A percentile compares a stretch with the other conserved stretches of the same genome.
These are phyloP conservation scores for Aureobasidium sp. DNA, from an alignment of 2,329 filamentous ascomycete genomes.

Conservation along the genomic window DNA sequence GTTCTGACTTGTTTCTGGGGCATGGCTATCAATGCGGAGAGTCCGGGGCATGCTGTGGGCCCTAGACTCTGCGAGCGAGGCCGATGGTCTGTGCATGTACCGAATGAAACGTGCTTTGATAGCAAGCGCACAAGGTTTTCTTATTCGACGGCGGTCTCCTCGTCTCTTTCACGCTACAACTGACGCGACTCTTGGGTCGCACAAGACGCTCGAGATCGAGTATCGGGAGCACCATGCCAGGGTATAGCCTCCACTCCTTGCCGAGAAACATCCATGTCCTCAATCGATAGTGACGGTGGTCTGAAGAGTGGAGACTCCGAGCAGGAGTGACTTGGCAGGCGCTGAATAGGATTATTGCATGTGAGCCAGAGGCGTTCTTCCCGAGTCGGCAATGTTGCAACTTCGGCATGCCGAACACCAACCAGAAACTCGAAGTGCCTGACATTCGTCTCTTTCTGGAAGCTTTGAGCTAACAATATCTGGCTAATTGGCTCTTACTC, in stretches of 20 bases:
- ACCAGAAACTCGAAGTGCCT: background rate
- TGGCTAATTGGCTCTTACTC: background rate
- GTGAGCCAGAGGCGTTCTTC: background rate
- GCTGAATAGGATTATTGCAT: background rate
- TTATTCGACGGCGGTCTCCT: background rate
- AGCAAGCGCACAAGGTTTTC: background rate
- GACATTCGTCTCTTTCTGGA: background rate
- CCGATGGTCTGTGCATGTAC: background rate
- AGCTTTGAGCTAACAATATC: background rate
- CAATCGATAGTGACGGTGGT: background rate
- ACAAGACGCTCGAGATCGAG: background rate
- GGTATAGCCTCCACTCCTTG: background rate
- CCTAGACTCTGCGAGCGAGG: background rate
- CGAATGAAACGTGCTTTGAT: background rate
- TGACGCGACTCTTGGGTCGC: background rate
- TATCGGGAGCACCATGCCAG: no score
- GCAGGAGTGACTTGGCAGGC: background rate
- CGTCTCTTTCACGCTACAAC: background rate
- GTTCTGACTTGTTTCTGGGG: background rate
- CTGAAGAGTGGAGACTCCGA: background rate
- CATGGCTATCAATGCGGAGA: constrained; percentile 10
- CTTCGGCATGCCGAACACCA: constrained; percentile 9
- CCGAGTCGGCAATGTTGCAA: background rate
- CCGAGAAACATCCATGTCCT: background rate
- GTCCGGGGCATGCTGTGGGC: background rate